These are phyloP conservation scores for Tylopilus intermedius DNA, from an alignment of 768 basidiomycete genomes.

Conservation along the genomic window DNA sequence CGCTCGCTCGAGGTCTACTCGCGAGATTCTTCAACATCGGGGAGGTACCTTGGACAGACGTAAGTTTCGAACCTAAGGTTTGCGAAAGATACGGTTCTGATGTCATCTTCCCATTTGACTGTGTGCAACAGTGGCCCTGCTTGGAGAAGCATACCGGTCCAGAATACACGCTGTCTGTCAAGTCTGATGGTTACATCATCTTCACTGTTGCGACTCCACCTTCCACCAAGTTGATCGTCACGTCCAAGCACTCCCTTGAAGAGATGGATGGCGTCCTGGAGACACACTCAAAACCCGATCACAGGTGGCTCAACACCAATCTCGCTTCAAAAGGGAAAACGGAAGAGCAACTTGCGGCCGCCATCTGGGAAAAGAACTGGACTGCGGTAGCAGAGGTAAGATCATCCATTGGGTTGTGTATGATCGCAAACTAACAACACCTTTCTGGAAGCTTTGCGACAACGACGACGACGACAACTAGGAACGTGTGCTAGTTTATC, in stretches of 20 bases:
- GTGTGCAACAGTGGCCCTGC: conserved; percentile 59
- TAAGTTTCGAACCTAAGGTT: conserved; percentile 39
- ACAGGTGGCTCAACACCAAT: too few species aligned
- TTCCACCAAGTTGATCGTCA: conserved; percentile 69
- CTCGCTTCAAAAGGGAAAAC: too few species aligned
- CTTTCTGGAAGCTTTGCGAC: too few species aligned
- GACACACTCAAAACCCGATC: conserved; percentile 80
- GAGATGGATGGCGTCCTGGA: conserved; percentile 35
- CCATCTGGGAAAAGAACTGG: too few species aligned
- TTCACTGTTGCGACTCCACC: conserved; percentile 84
- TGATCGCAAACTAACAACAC: too few species aligned
- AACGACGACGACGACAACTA: too few species aligned
- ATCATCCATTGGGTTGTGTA: too few species aligned
- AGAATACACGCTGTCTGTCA: conserved; percentile 84
- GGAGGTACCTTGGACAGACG: conserved; percentile 93
- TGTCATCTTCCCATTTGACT: neutral
- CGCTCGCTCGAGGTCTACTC: conserved; percentile 90
- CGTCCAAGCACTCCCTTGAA: conserved; percentile 91
- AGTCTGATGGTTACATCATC: conserved; percentile 96
- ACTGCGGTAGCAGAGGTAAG: too few species aligned
- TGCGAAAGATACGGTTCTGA: neutral
- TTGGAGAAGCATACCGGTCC: conserved; percentile 64
- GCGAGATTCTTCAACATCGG: conserved; percentile 93
- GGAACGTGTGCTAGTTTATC: too few species aligned
- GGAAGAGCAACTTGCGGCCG: too few species aligned